Evolutionary conservation across 176 grass and related monocot species (phyloP), one percentile per base, ranked within the genome.

Genomic region (Oryza glaberrima): DNA sequence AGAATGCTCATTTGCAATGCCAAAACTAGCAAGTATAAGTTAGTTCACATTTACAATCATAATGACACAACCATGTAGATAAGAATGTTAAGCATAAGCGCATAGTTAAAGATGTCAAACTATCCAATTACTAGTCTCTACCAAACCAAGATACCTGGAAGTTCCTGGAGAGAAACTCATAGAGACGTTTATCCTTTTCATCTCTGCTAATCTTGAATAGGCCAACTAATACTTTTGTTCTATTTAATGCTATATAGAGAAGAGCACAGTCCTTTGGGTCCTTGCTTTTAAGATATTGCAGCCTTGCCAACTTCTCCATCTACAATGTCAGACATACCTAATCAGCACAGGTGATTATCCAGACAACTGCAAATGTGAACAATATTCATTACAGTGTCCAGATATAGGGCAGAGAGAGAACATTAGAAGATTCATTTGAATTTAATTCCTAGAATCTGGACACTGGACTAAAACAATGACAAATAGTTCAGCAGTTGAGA

Each of bases 221-320:
- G 44, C 95, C 87, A 88, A 90, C 85, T 83, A 98, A 92, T 52
- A 98, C 91, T 85, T 98, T 92, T 87, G 89, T 85, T 76, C 93
- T 90, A 86, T 93, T 98, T 56, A 98, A 87, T 82, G 87, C 95
- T 87, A 98, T 91, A 84, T 95, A 98, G 66, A 95, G 77, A 80
- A 98, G 91, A 88, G 95, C 89, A 85, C 95, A 98, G 52, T 95
- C 93, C 83, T 98, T 95, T 2, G 95, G 93, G 49, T 98, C 91
- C 89, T 90, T 98, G 73, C 81, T 93, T 86, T 87, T 98, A 82
- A 98, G 91, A 92, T 95, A 98, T 71, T 98, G 93, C 70, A 88
- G 80, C 81, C 95, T 95, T 64, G 95, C 95, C 87, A 98, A 72
- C 69, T 98, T 98, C 89, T 98, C 95, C 91, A 95, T 98, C 95